Percentiles rank a stretch among this genome's conserved stretches.
These are phyloP conservation scores for Nannizzia gypsea DNA, from an alignment of 2,329 filamentous ascomycete genomes.

Conservation along the genomic window DNA sequence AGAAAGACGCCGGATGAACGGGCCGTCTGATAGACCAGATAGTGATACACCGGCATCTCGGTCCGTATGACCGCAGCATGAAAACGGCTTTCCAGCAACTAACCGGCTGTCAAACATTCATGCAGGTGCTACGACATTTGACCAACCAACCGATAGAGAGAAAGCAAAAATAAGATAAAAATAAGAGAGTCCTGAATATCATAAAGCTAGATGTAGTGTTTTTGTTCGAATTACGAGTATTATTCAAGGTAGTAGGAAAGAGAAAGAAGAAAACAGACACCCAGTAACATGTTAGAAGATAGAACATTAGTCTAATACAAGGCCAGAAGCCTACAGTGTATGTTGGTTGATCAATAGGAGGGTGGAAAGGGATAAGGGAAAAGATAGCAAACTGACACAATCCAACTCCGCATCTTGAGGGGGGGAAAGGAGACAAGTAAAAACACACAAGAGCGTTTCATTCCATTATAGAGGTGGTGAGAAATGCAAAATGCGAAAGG, in stretches of 20 bases:
- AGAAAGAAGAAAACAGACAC: not conserved
- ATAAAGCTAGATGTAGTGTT: no score
- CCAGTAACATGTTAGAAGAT: not conserved
- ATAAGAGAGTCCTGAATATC: no score
- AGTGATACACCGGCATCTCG: no score
- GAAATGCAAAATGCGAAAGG: not conserved
- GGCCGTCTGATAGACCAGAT: no score
- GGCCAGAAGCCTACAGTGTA: not conserved
- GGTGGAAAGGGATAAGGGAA: not conserved
- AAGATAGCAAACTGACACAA: constrained; percentile 2
- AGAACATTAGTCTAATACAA: constrained; percentile 3
- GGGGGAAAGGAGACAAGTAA: not conserved
- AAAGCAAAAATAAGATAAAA: not conserved
- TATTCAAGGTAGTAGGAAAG: not conserved
- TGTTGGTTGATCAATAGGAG: not conserved
- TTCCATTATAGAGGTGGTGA: not conserved
- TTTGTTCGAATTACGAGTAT: not conserved
- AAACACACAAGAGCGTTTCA: not conserved
- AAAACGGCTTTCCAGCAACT: no score
- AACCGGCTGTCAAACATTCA: no score
- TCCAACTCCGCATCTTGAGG: not conserved
- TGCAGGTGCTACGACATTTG: no score
- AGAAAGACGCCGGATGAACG: no score
- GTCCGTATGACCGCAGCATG: no score
- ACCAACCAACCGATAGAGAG: no score